Percentiles rank a stretch among this genome's conserved stretches.
phyloP scores from a whole-genome alignment of 352 stramenopile genomes.

The Pythium guiyangense region DNA sequence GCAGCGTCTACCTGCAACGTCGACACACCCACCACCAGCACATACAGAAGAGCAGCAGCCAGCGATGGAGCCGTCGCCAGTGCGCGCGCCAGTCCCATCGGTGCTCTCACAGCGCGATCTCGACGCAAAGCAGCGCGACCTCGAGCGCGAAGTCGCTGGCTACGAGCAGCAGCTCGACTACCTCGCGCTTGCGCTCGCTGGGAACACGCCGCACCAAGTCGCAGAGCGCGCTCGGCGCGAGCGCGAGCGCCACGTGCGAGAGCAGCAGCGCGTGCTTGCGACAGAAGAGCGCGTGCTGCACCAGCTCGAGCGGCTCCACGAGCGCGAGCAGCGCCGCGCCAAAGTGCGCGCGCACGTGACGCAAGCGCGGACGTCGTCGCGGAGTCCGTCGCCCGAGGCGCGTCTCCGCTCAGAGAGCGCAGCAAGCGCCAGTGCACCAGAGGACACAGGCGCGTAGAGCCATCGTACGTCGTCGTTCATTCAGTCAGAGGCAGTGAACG shows the following conservation, averaged over 20 bases:
- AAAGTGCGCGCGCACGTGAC: conserved; percentile 22
- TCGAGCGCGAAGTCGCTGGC: conserved; percentile 34
- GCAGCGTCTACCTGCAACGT: conserved; percentile 3
- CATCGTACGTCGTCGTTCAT: no score
- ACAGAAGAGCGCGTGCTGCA: conserved; percentile 47
- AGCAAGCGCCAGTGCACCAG: neutral
- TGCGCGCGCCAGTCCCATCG: neutral
- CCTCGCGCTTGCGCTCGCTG: conserved; percentile 55
- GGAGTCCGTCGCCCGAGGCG: conserved; percentile 30
- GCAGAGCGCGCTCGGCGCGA: conserved; percentile 45
- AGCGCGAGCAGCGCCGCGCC: conserved; percentile 33
- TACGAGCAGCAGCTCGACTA: conserved; percentile 52
- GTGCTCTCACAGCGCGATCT: conserved; percentile 26
- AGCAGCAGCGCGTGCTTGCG: conserved; percentile 36
- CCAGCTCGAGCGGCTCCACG: conserved; percentile 39
- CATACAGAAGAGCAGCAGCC: neutral
- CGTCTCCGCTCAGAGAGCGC: neutral
- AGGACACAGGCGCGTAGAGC: no score
- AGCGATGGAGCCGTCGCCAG: neutral
- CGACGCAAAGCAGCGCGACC: conserved; percentile 21
- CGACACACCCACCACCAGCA: neutral
- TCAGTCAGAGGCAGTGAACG: no score
- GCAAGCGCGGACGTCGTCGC: conserved; percentile 20
- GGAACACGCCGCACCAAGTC: conserved; percentile 62
- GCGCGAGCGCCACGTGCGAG: conserved; percentile 37